These are phyloP conservation scores for Yamadazyma mexicana DNA, from an alignment of 1,139 yeast genomes.

Conservation along the genomic window DNA sequence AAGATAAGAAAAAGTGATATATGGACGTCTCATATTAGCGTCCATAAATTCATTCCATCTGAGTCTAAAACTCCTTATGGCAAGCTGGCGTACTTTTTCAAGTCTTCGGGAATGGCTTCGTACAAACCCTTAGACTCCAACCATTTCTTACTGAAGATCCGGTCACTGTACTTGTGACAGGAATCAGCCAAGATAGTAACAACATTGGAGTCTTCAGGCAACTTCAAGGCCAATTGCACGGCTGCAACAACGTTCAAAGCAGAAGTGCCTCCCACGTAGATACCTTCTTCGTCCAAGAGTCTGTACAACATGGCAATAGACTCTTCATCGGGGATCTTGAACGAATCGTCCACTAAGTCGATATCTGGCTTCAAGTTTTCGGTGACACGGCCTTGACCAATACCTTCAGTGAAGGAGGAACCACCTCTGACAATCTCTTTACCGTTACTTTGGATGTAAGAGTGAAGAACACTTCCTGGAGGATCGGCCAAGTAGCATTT, in stretches of 20 bases:
- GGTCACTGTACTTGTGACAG: constrained; percentile 83
- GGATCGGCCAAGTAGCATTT: constrained; percentile 83
- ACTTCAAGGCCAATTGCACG: constrained; percentile 62
- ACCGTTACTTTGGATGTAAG: constrained; percentile 70
- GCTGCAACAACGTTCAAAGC: constrained; percentile 87
- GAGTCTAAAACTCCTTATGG: too few species aligned
- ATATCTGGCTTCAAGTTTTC: constrained; percentile 75
- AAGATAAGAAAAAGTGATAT: too few species aligned
- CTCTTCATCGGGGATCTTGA: constrained; percentile 71
- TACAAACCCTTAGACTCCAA: constrained; percentile 66
- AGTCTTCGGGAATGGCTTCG: constrained; percentile 65
- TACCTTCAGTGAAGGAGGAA: constrained; percentile 89
- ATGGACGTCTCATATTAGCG: too few species aligned
- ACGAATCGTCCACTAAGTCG: constrained; percentile 69
- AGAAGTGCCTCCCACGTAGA: constrained; percentile 87
- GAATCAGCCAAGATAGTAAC: constrained; percentile 87
- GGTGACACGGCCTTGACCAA: constrained; percentile 93
- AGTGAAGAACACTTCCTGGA: constrained; percentile 84
- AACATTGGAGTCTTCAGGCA: constrained; percentile 80
- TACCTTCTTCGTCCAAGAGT: constrained; percentile 83
- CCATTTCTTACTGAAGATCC: constrained; percentile 79
- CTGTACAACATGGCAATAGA: constrained; percentile 80
- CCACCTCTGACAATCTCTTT: constrained; percentile 66
- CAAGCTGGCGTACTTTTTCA: constrained; percentile 59
- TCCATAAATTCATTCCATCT: too few species aligned